Evolutionary conservation across 805 yeast species (phyloP), one percentile per base, ranked within the genome.

Genomic region (Candida nanaspora): DNA sequence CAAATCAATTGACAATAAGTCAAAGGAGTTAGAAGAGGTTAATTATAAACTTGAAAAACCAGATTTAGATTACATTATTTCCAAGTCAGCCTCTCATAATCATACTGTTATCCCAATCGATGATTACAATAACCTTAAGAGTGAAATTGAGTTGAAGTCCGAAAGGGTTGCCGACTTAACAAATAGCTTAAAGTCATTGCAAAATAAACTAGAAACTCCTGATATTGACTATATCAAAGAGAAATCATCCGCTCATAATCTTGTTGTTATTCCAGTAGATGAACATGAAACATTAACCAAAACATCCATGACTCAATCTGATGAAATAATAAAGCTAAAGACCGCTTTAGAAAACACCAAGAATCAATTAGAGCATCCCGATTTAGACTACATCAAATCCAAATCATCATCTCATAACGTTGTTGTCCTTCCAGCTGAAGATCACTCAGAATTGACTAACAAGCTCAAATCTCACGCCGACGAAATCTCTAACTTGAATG

Each of bases 391-490:
- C 38, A 41, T 64, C 22, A 39, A 39, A 11, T 47, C 45, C 9
- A 57, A 57, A 33, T 63, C 70, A 4, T 27, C 46, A 11, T 45
- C 38, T 18, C 55, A 47, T 35, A 58, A 61, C 6, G 39, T 56
- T 22, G 44, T 46, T 6, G 45, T 53, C 37, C 42, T 61, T 22
- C 53, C 51, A 27, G 40, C 36, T 22, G 41, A 39, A 13, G 52
- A 40, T 5, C 55, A 53, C 37, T 43, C 40, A 7, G 21, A 13
- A 3, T 20, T 41, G 15, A 26, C 14, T 33, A 18, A 21, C 19
- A 8, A 16, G 11, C 3, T 31, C 13, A 6, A 4, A 6, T 31
- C 22, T 6, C 21, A 31, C 5, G 22, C 14, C 19, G n/a, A 31
- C 19, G 34, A 20, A 6, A 21, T 33, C 7, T 9, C 13, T 13